Percentiles rank a stretch among this genome's conserved stretches.
These are phyloP conservation scores for Escallonia herrerae DNA, from an alignment of 129 eudicot species.

Conservation along the genomic window DNA sequence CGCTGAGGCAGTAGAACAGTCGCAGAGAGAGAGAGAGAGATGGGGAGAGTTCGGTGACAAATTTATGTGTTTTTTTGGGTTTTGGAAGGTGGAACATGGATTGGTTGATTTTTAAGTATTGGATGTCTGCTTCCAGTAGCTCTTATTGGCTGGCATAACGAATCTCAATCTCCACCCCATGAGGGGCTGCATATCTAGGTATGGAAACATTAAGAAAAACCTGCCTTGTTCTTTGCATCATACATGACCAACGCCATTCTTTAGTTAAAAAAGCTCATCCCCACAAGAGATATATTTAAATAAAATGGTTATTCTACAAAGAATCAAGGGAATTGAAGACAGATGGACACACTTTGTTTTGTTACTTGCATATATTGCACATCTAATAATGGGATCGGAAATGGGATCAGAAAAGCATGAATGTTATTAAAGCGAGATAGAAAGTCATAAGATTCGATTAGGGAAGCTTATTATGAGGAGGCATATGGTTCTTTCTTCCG, in stretches of 20 bases:
- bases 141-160: constrained; percentile 16
- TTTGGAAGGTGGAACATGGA: too few species aligned
- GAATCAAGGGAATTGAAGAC: not conserved
- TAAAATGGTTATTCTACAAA: not conserved
- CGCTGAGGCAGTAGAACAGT: not conserved
- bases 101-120: not conserved
- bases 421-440: not conserved
- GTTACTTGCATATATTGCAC: not conserved
- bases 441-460: too few species aligned
- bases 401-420: not conserved
- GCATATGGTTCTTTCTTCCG: too few species aligned
- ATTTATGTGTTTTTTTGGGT: not conserved
- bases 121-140: constrained; percentile 1
- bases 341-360: not conserved
- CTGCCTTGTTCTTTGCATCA: constrained; percentile 14
- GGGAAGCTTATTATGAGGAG: too few species aligned
- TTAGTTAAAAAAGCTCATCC: not conserved
- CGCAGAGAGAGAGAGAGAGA: not conserved
- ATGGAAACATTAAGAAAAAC: not conserved
- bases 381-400: not conserved
- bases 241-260: constrained; percentile 1
- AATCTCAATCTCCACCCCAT: constrained; percentile 6
- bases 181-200: not conserved
- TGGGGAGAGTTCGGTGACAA: not conserved
- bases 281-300: not conserved